A percentile compares a stretch with the other conserved stretches of the same genome.
Evolutionary conservation across 2,329 filamentous ascomycete genomes (phyloP).

Genomic region (Hymenoscyphus fraxineus): DNA sequence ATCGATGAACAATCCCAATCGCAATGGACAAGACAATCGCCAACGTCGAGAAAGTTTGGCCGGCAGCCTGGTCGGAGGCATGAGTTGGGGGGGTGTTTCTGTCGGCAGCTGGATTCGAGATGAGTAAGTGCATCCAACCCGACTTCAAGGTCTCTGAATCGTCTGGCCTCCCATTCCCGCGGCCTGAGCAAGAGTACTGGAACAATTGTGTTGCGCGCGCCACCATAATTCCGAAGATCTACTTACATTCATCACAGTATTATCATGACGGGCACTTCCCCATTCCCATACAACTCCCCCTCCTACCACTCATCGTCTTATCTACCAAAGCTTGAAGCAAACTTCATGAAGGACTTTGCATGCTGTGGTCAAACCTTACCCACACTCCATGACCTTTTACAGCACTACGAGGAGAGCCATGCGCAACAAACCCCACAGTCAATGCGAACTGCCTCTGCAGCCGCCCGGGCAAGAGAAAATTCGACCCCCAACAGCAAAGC

Average conservation of each 20-base stretch:
- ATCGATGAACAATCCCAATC: conserved; percentile 60
- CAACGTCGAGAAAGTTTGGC: conserved; percentile 59
- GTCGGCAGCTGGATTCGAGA: conserved; percentile 96
- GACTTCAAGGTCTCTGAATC: background rate
- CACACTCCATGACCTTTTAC: conserved; percentile 88
- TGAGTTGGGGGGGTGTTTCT: conserved; percentile 96
- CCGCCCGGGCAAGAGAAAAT: conserved; percentile 42
- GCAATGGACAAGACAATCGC: conserved; percentile 52
- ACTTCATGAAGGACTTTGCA: conserved; percentile 95
- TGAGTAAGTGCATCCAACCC: conserved; percentile 69
- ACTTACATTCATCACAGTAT: conserved; percentile 55
- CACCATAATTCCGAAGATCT: conserved; percentile 22
- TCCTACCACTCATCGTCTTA: conserved; percentile 97
- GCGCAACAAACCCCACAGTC: conserved; percentile 61
- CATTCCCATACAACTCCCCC: conserved; percentile 83
- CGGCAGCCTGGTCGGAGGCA: conserved; percentile 69
- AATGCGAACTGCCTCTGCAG: conserved; percentile 37
- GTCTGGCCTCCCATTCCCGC: conserved; percentile 8
- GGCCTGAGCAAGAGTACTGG: background rate
- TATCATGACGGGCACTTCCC: conserved; percentile 94
- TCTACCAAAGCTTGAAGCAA: conserved; percentile 90
- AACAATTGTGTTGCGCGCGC: conserved; percentile 15
- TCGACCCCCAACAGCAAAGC: conserved; percentile 47
- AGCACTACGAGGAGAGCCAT: conserved; percentile 95
- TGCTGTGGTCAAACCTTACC: conserved; percentile 89